Base-by-base conservation (phyloP, 805 yeast genomes). In the Candida maesae region DNA sequence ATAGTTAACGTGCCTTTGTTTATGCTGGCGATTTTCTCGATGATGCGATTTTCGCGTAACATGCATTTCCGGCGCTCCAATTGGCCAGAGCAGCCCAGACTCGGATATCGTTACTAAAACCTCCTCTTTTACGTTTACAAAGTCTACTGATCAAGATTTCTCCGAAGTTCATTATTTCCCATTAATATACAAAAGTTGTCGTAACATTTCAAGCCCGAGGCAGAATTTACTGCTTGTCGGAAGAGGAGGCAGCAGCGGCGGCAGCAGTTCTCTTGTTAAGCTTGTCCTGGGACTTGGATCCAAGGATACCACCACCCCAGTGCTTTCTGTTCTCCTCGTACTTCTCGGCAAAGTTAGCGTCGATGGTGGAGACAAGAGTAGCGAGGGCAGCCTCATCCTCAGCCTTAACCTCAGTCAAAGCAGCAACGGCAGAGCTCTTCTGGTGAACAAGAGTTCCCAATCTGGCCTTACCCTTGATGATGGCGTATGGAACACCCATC, bases 231-330 rank as follows among this genome's bases (percentile, higher is more conserved):
- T 50, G 50, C 37, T 53, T 46, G 39, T 43, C 47, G 33, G 37
- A 21, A 16, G 47, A 39, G 10, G 50, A 45, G 18, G 44, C 41
- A 33, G 36, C 23, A 20, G 50, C 49, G n/a, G 52, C 44, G 18
- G 35, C 41, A 36, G 27, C 49, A 18, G 44, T 46, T 50, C 52
- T 56, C 50, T 56, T 56, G 16, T 36, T 90, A 53, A 70, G 67
- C 78, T 84, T 87, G 66, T 81, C 93, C 64, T 78, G 79, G 65
- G 97, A 88, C 79, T 91, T 93, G 61, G 84, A 75, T 72, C 98
- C 96, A 80, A 93, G 76, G 72, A 88, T 67, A 80, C 99, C 99
- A 80, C 99, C 99, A 80, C 98, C 98, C 99, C 99, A 91, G 84
- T 88, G 95, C 77, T 87, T 89, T 81, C 95, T 91, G 68, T 78